Conservation (phyloP, 495 filamentous ascomycete genomes). For the Aspergillus sparsus region DNA sequence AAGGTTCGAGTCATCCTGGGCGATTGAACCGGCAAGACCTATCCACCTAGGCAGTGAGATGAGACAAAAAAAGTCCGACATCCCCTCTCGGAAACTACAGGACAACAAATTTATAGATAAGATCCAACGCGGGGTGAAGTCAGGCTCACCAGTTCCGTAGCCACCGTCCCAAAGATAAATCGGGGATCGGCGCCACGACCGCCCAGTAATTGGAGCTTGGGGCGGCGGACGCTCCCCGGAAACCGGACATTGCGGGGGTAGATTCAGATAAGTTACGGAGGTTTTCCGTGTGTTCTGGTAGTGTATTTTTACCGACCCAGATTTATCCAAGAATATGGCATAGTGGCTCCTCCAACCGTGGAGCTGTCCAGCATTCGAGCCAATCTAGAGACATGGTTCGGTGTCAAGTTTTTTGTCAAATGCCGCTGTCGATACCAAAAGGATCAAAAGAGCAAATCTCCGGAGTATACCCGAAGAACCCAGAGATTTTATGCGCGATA, state of each 20-base stretch:
- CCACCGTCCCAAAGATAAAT: background rate
- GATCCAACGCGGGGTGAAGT: slow-evolving; percentile 11
- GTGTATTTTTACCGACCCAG: background rate
- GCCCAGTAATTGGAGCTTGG: slow-evolving; percentile 9
- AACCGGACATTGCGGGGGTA: background rate
- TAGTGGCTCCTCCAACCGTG: background rate
- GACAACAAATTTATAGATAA: slow-evolving; percentile 8
- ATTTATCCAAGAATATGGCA: background rate
- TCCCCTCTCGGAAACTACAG: background rate
- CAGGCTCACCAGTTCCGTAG: background rate
- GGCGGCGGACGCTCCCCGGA: slow-evolving; percentile 16
- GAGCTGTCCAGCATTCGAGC: background rate
- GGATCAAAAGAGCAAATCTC: background rate
- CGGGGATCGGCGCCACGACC: background rate
- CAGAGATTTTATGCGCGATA: background rate
- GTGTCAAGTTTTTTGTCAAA: background rate
- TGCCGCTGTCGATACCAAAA: background rate
- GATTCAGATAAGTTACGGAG: background rate
- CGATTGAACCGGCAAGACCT: slow-evolving; percentile 3
- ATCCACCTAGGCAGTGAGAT: background rate
- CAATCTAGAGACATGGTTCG: background rate
- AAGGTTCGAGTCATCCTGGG: slow-evolving; percentile 26
- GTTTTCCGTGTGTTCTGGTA: background rate
- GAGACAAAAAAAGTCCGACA: background rate
- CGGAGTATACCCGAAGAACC: background rate